Conservation (phyloP, 352 stramenopile genomes). For the Phytophthora litchii region DNA sequence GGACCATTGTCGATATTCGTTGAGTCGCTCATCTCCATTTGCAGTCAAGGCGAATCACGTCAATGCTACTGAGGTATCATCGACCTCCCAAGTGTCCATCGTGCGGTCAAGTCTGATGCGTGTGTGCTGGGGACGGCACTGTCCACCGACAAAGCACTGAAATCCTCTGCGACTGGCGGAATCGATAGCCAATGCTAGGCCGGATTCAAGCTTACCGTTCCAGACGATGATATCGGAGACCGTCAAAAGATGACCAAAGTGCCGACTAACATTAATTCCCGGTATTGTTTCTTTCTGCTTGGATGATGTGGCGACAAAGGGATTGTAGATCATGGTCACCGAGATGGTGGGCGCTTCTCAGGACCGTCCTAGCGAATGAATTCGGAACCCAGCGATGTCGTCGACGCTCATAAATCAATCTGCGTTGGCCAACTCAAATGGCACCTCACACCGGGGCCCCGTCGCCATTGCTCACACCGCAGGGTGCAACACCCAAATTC, state of each 20-base stretch:
- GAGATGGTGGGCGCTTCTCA: too few species aligned
- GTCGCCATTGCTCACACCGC: conserved; percentile 21
- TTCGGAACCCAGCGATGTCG: conserved; percentile 6
- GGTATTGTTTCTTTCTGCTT: not conserved
- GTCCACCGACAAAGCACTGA: not conserved
- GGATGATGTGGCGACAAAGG: not conserved
- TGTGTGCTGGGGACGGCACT: not conserved
- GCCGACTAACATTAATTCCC: conserved; percentile 3
- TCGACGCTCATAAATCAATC: conserved; percentile 17
- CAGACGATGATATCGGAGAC: conserved; percentile 5
- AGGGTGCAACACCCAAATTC: conserved; percentile 19
- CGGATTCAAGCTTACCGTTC: not conserved
- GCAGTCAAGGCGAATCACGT: conserved; percentile 1
- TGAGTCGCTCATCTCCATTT: conserved; percentile 6
- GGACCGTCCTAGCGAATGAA: not conserved
- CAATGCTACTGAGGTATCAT: not conserved
- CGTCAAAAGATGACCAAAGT: not conserved
- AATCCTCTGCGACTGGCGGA: conserved; percentile 16
- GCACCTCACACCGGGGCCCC: conserved; percentile 12
- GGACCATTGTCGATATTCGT: conserved; percentile 20
- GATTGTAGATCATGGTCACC: too few species aligned
- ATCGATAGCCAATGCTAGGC: conserved; percentile 17
- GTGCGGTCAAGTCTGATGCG: conserved; percentile 16
- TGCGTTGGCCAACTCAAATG: conserved; percentile 19
- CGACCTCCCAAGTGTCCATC: conserved; percentile 18